phyloP scores from a whole-genome alignment of 179 eudicot species.

The Beta macrorhiza region DNA sequence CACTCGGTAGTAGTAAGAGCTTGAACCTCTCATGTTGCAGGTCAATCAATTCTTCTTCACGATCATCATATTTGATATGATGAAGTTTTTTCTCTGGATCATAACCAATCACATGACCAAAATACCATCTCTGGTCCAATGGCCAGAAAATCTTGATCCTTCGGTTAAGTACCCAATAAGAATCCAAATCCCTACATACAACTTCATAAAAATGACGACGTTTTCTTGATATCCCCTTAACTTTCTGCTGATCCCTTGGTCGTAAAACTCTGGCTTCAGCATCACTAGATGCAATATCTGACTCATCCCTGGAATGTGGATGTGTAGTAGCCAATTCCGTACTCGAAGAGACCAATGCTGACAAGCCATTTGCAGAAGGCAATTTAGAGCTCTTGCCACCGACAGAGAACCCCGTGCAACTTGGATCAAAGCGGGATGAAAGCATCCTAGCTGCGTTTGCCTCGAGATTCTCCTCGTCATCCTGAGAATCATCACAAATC shows the following conservation, averaged over 20 bases:
- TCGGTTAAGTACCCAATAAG: conserved; percentile 67
- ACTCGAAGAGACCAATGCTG: conserved; percentile 32
- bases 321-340: conserved; percentile 30
- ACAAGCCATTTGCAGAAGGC: conserved; percentile 38
- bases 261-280: conserved; percentile 55
- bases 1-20: conserved; percentile 79
- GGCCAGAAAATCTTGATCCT: conserved; percentile 95
- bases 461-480: conserved; percentile 90
- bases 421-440: conserved; percentile 92
- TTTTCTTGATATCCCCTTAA: conserved; percentile 46
- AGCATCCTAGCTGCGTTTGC: conserved; percentile 98
- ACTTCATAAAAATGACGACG: conserved; percentile 84
- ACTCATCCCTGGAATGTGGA: conserved; percentile 33
- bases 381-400: conserved; percentile 42
- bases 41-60: conserved; percentile 88
- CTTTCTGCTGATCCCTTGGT: conserved; percentile 55
- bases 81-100: conserved; percentile 62
- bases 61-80: conserved; percentile 86
- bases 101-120: conserved; percentile 72
- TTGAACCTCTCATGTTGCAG: conserved; percentile 77
- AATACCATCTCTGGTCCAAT: conserved; percentile 86
- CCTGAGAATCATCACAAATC: conserved; percentile 38
- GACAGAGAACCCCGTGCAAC: conserved; percentile 63
- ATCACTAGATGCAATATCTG: conserved; percentile 53
- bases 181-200: conserved; percentile 50